Evolutionary conservation across 371 early-diverging fungal genomes (phyloP), one percentile per base, ranked within the genome.

Genomic region (Mucor saturninus): DNA sequence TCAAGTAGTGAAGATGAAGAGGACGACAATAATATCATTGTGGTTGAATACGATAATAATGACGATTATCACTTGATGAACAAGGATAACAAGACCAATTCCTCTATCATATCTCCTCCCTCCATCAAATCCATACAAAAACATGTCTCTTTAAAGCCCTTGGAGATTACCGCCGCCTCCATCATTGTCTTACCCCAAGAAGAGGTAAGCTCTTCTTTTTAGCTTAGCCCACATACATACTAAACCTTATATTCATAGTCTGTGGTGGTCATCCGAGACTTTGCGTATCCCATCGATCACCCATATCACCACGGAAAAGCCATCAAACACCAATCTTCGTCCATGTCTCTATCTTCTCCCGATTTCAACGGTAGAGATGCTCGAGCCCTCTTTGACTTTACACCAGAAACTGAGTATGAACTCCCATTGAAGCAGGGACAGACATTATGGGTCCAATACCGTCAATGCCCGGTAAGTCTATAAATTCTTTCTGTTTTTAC

Each of bases 301-400:
- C 85, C 88, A 30, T 77, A 84, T 30, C 85, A 87, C 59, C 77
- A 68, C 64, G 91, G 91, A 15, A 67, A 70, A 46, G 28, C 28
- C 1, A 38, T 48, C 8, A 29, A 53, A 30, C 35, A 26, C 2
- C 58, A 68, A 38, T 39, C 56, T 14, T 68, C 69, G 0, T 57
- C 43, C 52, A 62, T 59, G 26, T 77, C 71, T 31, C 65, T 55
- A 51, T 67, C 65, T 58, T 65, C 68, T 1, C 72, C 77, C 5
- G 83, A 79, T 39, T 77, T 68, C 59, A 76, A 62, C 38, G 82
- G 81, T 51, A 77, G 72, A 59, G 75, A 76, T 66, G 89, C 79
- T 32, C 77, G 81, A 58, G 92, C 88, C 13, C 65, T 91, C n/a
- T 91, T 90, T 65, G 90, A 91, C 61, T 91, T 91, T 74, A 79